These are phyloP conservation scores for Pelargonium cotyledonis DNA, from an alignment of 441 rosid species.

Conservation along the genomic window DNA sequence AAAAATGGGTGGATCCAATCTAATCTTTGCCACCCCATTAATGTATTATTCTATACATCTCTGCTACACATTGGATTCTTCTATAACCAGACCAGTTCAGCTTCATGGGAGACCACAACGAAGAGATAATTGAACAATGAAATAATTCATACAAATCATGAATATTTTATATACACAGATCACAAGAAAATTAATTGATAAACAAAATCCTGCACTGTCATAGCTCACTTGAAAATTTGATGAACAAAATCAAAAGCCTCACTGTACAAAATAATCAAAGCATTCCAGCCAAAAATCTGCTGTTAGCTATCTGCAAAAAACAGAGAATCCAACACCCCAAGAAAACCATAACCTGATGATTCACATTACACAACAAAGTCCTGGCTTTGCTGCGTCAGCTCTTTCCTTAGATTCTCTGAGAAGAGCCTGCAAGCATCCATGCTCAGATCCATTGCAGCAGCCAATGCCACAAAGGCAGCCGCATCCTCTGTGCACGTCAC, in stretches of 20 bases:
- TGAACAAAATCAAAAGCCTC: slow-evolving; percentile 10
- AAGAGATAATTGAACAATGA: background rate
- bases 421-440: slow-evolving; percentile 78
- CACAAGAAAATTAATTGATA: background rate
- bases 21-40: background rate
- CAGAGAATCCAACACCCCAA: slow-evolving; percentile 24
- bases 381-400: slow-evolving; percentile 55
- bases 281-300: slow-evolving; percentile 43
- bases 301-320: slow-evolving; percentile 26
- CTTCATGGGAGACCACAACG: background rate
- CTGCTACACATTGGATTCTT: slow-evolving; percentile 18
- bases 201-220: slow-evolving; percentile 18
- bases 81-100: background rate
- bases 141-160: background rate
- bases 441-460: slow-evolving; percentile 87
- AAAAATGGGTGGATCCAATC: background rate
- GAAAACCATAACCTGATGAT: slow-evolving; percentile 37
- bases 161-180: background rate
- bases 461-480: slow-evolving; percentile 78
- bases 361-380: slow-evolving; percentile 45
- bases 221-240: slow-evolving; percentile 9
- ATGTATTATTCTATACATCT: background rate
- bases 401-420: slow-evolving; percentile 74
- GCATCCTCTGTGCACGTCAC: slow-evolving; percentile 98
- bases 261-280: slow-evolving; percentile 41